Conservation (phyloP, 306 rosid genomes). For the Delonix regia region DNA sequence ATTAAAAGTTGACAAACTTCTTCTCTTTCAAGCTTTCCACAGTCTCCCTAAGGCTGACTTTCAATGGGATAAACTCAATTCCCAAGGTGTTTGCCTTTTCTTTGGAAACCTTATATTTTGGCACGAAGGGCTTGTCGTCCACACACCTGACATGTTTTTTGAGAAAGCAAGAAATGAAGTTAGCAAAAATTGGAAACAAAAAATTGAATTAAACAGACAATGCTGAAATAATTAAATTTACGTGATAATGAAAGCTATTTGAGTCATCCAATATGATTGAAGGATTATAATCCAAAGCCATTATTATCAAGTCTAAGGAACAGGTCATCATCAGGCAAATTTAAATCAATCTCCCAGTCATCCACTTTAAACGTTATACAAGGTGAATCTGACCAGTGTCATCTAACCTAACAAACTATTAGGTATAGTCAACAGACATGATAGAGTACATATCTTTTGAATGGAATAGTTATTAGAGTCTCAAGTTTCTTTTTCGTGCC, state of each 20-base stretch:
- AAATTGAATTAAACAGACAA: background rate
- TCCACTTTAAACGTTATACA: background rate
- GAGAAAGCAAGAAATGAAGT: background rate
- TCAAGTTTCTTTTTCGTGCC: background rate
- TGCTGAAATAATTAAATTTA: background rate
- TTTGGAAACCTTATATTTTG: background rate
- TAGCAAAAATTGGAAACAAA: background rate
- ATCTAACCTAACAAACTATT: too few species aligned
- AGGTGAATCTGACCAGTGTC: too few species aligned
- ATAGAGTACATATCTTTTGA: too few species aligned
- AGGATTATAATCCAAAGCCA: background rate
- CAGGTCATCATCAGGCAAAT: background rate
- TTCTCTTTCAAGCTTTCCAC: slow-evolving; percentile 15
- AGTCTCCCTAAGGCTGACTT: background rate
- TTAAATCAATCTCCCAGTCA: background rate
- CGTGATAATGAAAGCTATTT: background rate
- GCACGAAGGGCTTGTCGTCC: background rate
- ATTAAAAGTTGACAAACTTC: background rate
- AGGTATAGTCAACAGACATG: background rate
- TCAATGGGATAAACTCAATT: slow-evolving; percentile 4
- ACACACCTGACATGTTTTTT: background rate
- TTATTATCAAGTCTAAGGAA: too few species aligned
- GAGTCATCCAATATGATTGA: background rate
- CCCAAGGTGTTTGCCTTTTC: background rate
- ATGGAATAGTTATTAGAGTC: background rate